Evolutionary conservation across 352 stramenopile species (phyloP).

Genomic region (Phytopythium helicoides): DNA sequence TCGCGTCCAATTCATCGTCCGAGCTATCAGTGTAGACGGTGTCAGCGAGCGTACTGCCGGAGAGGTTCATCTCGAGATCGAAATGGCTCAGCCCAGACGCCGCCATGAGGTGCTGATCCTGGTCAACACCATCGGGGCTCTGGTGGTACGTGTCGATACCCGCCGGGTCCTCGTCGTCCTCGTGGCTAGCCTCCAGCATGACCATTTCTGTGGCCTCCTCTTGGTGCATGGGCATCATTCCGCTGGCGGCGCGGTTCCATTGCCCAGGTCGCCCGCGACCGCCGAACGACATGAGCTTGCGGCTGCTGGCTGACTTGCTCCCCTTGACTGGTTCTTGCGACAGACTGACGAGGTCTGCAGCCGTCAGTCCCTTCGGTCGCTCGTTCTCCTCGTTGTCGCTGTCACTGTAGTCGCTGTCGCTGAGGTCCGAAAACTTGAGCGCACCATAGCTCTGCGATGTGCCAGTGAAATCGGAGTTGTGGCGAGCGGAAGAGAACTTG

Average conservation of each 20-base stretch:
- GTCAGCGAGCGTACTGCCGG: constrained; percentile 10
- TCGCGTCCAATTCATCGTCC: constrained; percentile 11
- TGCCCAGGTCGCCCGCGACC: not conserved
- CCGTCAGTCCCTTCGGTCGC: not conserved
- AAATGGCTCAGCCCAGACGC: constrained; percentile 33
- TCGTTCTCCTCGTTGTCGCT: not conserved
- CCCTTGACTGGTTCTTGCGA: constrained; percentile 1
- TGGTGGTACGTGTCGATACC: constrained; percentile 9
- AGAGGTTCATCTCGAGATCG: constrained; percentile 23
- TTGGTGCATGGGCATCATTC: not conserved
- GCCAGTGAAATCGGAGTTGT: not conserved
- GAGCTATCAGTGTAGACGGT: constrained; percentile 10
- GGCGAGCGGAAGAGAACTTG: constrained; percentile 6
- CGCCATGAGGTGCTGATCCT: constrained; percentile 8
- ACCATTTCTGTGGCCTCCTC: not conserved
- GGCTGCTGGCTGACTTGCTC: not conserved
- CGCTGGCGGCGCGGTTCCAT: not conserved
- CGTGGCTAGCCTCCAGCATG: constrained; percentile 1
- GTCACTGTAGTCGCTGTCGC: constrained; percentile 3
- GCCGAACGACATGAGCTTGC: not conserved
- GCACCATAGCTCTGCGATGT: not conserved
- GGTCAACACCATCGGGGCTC: constrained; percentile 24
- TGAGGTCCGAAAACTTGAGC: constrained; percentile 1
- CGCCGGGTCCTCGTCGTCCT: constrained; percentile 16
- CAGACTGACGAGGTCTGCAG: constrained; percentile 2